Evolutionary conservation across 2,329 filamentous ascomycete genomes (phyloP).

Genomic region (Fusarium concolor): DNA sequence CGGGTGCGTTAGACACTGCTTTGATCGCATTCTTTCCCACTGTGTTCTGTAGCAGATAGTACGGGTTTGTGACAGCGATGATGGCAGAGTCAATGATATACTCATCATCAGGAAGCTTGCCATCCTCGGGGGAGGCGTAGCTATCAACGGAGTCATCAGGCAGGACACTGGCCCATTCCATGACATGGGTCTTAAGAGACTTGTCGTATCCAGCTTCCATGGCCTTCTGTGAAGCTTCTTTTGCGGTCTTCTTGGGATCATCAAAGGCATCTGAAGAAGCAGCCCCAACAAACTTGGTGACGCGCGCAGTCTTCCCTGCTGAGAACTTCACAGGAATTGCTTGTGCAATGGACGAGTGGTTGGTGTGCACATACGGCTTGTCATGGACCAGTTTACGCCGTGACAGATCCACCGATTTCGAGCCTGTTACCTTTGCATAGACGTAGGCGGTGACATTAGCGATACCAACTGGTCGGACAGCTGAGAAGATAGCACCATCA

Average conservation of each 20-base stretch:
- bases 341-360: background rate
- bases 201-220: background rate
- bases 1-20: background rate
- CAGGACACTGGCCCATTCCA: background rate
- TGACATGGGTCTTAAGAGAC: background rate
- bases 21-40: conserved; percentile 7
- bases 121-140: background rate
- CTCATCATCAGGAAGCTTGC: background rate
- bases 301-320: background rate
- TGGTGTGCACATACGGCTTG: background rate
- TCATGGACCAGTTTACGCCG: background rate
- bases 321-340: conserved; percentile 7
- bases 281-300: background rate
- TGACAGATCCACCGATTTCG: background rate
- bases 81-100: conserved; percentile 5
- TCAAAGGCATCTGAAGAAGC: conserved; percentile 8
- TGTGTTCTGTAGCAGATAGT: conserved; percentile 4
- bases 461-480: background rate
- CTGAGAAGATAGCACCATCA: background rate
- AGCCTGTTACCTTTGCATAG: background rate
- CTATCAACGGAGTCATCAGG: conserved; percentile 6
- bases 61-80: background rate
- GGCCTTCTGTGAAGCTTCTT: background rate
- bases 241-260: background rate
- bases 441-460: conserved; percentile 1